Evolutionary conservation across 306 rosid genomes (phyloP), one percentile per base, ranked within the genome.

Genomic region (Gleditsia sinensis): DNA sequence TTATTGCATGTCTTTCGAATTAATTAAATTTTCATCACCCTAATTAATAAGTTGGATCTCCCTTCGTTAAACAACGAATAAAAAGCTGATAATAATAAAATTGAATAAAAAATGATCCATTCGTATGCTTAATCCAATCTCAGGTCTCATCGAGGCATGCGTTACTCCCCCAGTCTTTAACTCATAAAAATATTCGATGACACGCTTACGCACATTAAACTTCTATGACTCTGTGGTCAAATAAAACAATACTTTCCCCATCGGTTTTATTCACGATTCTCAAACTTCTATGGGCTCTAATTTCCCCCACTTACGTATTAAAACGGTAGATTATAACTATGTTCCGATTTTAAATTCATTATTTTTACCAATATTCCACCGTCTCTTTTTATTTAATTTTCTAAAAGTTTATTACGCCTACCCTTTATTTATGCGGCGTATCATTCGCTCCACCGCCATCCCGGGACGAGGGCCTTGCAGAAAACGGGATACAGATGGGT

Each of bases 391-490:
- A 36, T 27, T 34, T 43, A 48, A 27, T 6, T 7, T 13, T 16
- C 0, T n/a, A 43, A 55, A 20, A 75, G 24, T 37, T n/a, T 43
- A 51, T 12, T 20, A 24, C 20, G n/a, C 23, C 3, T 42, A 54
- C 48, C 61, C 42, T 61, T 43, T 9, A 3, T 75, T 16, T 20
- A 53, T 69, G 45, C 39, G 59, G 67, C 82, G 76, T 77, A 71
- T 76, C 68, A 61, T 75, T 58, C 66, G 78, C 66, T 75, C 34
- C 72, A 72, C 75, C 78, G 76, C 72, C 72, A 67, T 60, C 66
- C 60, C 37, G 17, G 80, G 70, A 74, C 81, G 50, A 78, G 87
- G 80, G 69, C 80, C 65, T 74, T 43, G 30, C 40, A 3, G 72
- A 23, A 14, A 46, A 73, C 9, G 4, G 9, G 9, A 20, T 0